phyloP scores from a whole-genome alignment of 306 rosid genomes.

The Ceratonia siliqua region DNA sequence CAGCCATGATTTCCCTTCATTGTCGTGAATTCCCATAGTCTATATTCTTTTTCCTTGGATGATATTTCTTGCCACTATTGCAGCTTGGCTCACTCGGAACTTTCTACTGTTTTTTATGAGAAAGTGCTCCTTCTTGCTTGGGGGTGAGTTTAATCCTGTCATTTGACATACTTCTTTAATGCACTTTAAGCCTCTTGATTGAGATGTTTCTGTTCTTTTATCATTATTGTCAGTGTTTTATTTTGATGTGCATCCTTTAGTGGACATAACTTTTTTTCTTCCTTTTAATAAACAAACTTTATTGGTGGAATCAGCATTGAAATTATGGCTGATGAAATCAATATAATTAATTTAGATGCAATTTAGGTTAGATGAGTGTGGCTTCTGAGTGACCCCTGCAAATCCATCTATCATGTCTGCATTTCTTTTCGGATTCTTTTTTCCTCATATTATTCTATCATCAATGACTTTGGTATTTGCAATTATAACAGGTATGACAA shows the following conservation, averaged over 20 bases:
- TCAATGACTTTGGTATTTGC: constrained; percentile 16
- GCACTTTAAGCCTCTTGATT: background rate
- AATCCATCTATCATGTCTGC: background rate
- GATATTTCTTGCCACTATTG: constrained; percentile 34
- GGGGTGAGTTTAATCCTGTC: constrained; percentile 66
- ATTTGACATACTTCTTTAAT: background rate
- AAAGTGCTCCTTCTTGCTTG: constrained; percentile 89
- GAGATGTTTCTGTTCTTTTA: background rate
- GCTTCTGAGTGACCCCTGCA: constrained; percentile 14
- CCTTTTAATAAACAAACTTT: too few relatives aligned
- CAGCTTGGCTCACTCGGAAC: constrained; percentile 96
- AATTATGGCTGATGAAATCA: background rate
- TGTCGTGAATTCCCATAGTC: constrained; percentile 8
- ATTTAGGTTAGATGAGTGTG: background rate
- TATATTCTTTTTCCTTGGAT: background rate
- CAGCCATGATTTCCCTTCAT: constrained; percentile 18
- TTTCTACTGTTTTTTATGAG: constrained; percentile 92
- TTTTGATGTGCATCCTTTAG: background rate
- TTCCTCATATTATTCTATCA: background rate
- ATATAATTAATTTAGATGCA: background rate
- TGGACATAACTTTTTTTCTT: background rate
- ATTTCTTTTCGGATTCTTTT: background rate
- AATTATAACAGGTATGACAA: constrained; percentile 70
- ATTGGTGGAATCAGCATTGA: background rate
- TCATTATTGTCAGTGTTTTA: background rate